Conservation (phyloP, 331 rosid species). For the Quercus phellos region DNA sequence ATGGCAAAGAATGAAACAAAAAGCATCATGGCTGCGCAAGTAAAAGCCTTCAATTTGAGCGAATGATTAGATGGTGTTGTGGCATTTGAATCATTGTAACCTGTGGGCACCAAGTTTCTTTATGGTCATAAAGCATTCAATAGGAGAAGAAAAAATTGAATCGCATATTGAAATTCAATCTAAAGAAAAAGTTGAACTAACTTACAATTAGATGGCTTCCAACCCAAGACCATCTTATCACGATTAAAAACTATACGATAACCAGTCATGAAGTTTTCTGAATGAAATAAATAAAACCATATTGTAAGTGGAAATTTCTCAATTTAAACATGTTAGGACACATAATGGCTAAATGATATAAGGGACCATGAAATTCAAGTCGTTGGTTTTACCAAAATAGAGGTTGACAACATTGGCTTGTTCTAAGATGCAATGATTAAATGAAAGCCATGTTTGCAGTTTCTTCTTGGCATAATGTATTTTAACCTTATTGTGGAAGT, state of each 20-base stretch:
- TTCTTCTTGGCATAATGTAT: not conserved
- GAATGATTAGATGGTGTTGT: constrained; percentile 38
- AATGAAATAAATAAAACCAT: constrained; percentile 14
- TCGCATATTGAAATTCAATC: not conserved
- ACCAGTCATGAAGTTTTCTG: constrained; percentile 18
- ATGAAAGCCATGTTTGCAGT: not conserved
- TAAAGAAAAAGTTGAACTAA: not conserved
- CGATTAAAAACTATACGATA: constrained; percentile 68
- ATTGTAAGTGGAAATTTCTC: not conserved
- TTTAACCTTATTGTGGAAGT: not conserved
- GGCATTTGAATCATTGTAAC: constrained; percentile 41
- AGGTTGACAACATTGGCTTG: not conserved
- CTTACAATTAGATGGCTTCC: constrained; percentile 73
- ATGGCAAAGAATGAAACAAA: constrained; percentile 32
- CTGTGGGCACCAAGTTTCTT: constrained; percentile 34
- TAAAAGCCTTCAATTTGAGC: constrained; percentile 25
- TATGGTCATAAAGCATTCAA: not conserved
- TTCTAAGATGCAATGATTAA: not conserved
- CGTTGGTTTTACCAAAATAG: not conserved
- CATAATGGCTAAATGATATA: not conserved
- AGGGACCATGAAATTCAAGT: not conserved
- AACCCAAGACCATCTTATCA: constrained; percentile 54
- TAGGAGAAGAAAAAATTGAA: not conserved
- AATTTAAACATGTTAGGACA: not conserved
- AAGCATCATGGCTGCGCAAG: constrained; percentile 21